phyloP scores from a whole-genome alignment of 306 rosid genomes.

The Nissolia schottii region DNA sequence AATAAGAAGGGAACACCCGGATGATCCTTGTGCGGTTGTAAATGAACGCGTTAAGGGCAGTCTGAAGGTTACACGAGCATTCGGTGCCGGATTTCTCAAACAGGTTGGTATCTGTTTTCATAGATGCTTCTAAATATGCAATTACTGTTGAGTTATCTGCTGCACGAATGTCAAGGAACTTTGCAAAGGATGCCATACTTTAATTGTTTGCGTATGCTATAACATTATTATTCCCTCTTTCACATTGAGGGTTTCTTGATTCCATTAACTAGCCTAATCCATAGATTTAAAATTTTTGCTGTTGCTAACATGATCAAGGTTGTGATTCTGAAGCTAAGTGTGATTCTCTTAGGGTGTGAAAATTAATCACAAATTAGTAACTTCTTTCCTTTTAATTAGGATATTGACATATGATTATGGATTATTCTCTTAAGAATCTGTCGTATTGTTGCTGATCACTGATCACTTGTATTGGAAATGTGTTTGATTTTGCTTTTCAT shows the following conservation, averaged over 20 bases:
- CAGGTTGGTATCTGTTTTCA: conserved; percentile 52
- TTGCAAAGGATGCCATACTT: not conserved
- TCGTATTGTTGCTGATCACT: not conserved
- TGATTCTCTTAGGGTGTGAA: not conserved
- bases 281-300: not conserved
- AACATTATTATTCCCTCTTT: conserved; percentile 1
- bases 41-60: conserved; percentile 97
- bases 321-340: conserved; percentile 6
- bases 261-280: not conserved
- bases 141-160: not conserved
- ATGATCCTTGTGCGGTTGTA: conserved; percentile 73
- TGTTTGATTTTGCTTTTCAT: not conserved
- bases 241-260: not conserved
- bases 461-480: not conserved
- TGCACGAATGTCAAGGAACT: not conserved
- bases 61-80: conserved; percentile 92
- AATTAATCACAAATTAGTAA: not conserved
- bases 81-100: conserved; percentile 97
- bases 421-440: not conserved
- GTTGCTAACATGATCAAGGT: not conserved
- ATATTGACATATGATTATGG: not conserved
- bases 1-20: conserved; percentile 72
- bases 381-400: not conserved
- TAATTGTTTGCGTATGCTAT: not conserved
- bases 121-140: not conserved